phyloP scores from a whole-genome alignment of 805 yeast genomes.

The Lipomyces anomalus region DNA sequence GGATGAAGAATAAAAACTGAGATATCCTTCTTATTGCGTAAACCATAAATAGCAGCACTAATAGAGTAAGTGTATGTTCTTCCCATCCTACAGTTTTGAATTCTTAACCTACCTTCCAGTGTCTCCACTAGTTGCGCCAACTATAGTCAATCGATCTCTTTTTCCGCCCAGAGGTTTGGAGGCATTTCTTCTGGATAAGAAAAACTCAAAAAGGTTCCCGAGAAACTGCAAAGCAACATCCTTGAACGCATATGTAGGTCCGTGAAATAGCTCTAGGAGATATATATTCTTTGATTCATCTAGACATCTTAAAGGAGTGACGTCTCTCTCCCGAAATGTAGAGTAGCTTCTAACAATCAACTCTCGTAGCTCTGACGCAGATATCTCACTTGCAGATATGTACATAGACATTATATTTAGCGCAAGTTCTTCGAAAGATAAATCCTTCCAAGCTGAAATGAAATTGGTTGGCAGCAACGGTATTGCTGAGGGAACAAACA shows the following conservation, averaged over 20 bases:
- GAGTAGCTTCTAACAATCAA: slow-evolving; percentile 73
- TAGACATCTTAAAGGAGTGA: slow-evolving; percentile 69
- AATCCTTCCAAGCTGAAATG: slow-evolving; percentile 60
- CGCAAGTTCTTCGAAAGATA: slow-evolving; percentile 81
- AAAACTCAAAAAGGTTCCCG: slow-evolving; percentile 93
- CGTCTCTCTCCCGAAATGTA: slow-evolving; percentile 80
- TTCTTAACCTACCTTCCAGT: too few relatives aligned
- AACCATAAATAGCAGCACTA: slow-evolving; percentile 98
- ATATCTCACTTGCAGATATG: slow-evolving; percentile 66
- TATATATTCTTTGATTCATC: slow-evolving; percentile 57
- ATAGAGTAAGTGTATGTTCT: too few relatives aligned
- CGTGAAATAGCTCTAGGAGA: slow-evolving; percentile 91
- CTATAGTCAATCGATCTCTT: slow-evolving; percentile 84
- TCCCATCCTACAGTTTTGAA: background rate
- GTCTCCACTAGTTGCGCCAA: slow-evolving; percentile 98
- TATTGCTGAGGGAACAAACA: slow-evolving; percentile 78
- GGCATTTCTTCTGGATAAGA: slow-evolving; percentile 68
- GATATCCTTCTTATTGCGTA: slow-evolving; percentile 96
- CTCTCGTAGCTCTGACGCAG: slow-evolving; percentile 56
- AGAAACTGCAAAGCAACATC: slow-evolving; percentile 98
- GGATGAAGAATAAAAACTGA: slow-evolving; percentile 95
- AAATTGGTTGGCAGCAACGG: slow-evolving; percentile 60
- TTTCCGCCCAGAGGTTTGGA: slow-evolving; percentile 35
- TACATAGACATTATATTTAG: slow-evolving; percentile 77
- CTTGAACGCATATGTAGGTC: slow-evolving; percentile 98